These are phyloP conservation scores for Phytophthora hybrid DNA, from an alignment of 352 stramenopile genomes.

Conservation along the genomic window DNA sequence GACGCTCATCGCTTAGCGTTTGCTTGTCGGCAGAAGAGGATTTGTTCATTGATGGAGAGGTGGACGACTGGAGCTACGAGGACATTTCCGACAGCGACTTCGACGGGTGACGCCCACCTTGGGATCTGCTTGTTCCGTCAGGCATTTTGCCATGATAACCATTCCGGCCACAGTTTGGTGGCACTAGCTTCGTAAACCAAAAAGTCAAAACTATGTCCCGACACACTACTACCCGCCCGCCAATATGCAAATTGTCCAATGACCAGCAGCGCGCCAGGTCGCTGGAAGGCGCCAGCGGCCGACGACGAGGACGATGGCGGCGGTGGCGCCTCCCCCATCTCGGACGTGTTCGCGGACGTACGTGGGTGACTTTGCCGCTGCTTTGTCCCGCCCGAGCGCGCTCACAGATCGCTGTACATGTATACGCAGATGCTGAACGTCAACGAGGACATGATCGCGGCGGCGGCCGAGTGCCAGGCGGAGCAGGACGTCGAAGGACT, in stretches of 20 bases:
- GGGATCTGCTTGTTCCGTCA: neutral
- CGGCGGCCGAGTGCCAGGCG: constrained; percentile 66
- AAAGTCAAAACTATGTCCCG: too few species aligned
- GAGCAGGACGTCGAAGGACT: constrained; percentile 60
- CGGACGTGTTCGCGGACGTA: constrained; percentile 77
- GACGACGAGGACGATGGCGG: constrained; percentile 50
- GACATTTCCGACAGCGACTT: constrained; percentile 81
- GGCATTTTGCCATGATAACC: too few species aligned
- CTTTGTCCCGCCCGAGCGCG: neutral
- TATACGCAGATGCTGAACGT: constrained; percentile 66
- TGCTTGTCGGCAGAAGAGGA: constrained; percentile 36
- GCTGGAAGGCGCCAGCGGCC: constrained; percentile 24
- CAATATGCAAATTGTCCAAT: constrained; percentile 27
- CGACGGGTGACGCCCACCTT: constrained; percentile 26
- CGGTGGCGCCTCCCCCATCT: constrained; percentile 53
- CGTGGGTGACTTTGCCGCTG: constrained; percentile 1
- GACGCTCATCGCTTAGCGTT: neutral
- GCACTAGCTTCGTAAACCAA: too few species aligned
- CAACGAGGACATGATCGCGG: constrained; percentile 80
- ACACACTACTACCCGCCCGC: neutral
- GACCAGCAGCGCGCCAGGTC: constrained; percentile 12
- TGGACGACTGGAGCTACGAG: constrained; percentile 59
- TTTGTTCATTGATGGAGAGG: constrained; percentile 35
- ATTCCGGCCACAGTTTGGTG: too few species aligned
- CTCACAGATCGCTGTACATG: constrained; percentile 8